Evolutionary conservation across 2,329 filamentous ascomycete species (phyloP).

Genomic region (Tolypocladium inflatum): DNA sequence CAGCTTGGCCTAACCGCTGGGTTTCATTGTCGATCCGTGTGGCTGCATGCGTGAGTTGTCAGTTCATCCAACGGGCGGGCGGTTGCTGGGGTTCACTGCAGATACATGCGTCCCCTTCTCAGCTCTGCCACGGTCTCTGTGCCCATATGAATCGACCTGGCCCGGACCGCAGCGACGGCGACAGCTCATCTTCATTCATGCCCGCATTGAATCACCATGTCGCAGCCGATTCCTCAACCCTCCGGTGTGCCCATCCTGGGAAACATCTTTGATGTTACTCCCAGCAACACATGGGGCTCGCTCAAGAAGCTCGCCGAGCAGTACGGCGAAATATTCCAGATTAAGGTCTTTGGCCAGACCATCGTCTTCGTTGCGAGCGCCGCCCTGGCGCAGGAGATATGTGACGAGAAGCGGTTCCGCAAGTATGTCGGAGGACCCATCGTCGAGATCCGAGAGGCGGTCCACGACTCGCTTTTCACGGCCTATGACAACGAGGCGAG

Average conservation of each 20-base stretch:
- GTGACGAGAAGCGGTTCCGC: constrained; percentile 43
- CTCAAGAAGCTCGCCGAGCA: constrained; percentile 24
- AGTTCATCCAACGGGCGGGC: not conserved
- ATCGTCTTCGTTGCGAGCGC: constrained; percentile 36
- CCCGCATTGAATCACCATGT: constrained; percentile 12
- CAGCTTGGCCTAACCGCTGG: not conserved
- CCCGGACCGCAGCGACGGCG: not conserved
- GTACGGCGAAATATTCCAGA: constrained; percentile 28
- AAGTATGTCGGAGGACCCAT: constrained; percentile 44
- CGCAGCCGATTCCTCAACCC: constrained; percentile 24
- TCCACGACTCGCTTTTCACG: constrained; percentile 43
- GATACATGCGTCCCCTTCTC: constrained; percentile 2
- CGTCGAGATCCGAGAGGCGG: constrained; percentile 39
- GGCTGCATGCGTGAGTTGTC: constrained; percentile 7
- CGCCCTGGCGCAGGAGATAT: constrained; percentile 38
- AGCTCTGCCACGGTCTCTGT: not conserved
- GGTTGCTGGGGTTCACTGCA: constrained; percentile 1
- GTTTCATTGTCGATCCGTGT: constrained; percentile 3
- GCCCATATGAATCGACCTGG: not conserved
- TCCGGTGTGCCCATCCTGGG: constrained; percentile 24
- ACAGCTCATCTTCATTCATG: not conserved
- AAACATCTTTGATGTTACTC: constrained; percentile 24
- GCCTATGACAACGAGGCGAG: constrained; percentile 36
- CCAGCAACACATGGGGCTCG: constrained; percentile 25
- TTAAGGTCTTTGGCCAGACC: constrained; percentile 22